phyloP scores from a whole-genome alignment of 2,329 filamentous ascomycete genomes.

The Penicillium fuscoglaucum region DNA sequence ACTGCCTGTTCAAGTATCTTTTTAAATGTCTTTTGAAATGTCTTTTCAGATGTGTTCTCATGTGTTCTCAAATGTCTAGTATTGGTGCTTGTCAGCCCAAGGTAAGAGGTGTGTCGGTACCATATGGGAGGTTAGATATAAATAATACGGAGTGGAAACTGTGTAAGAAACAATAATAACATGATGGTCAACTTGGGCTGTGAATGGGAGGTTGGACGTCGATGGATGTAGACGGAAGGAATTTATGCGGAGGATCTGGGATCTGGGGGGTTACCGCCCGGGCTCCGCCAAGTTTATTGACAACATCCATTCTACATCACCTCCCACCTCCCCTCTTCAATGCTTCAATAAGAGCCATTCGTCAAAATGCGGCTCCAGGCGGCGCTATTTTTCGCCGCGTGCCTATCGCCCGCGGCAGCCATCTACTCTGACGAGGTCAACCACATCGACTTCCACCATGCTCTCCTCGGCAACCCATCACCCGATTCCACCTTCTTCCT shows the following conservation, averaged over 20 bases:
- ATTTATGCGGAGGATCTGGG: not conserved
- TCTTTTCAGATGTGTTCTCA: too few relatives aligned
- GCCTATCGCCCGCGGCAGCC: conserved; percentile 57
- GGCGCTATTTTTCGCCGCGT: conserved; percentile 45
- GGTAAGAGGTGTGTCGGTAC: not conserved
- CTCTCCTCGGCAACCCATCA: conserved; percentile 80
- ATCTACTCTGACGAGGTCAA: conserved; percentile 90
- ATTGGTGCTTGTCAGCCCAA: not conserved
- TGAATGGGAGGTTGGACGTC: not conserved
- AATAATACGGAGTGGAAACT: not conserved
- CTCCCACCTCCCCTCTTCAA: conserved; percentile 26
- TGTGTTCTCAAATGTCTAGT: not conserved
- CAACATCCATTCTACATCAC: conserved; percentile 15
- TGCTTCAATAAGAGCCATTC: conserved; percentile 31
- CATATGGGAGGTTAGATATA: not conserved
- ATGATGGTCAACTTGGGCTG: not conserved
- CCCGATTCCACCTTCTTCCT: conserved; percentile 92
- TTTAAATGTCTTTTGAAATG: not conserved
- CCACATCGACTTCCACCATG: conserved; percentile 88
- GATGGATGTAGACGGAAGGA: not conserved
- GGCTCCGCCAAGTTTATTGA: conserved; percentile 20
- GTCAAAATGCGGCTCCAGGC: conserved; percentile 45
- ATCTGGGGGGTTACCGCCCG: conserved; percentile 21
- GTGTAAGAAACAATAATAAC: not conserved
- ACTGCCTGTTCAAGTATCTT: not conserved